Evolutionary conservation across 2,329 filamentous ascomycete species (phyloP).

Genomic region (Proliferodiscus dingleyae): DNA sequence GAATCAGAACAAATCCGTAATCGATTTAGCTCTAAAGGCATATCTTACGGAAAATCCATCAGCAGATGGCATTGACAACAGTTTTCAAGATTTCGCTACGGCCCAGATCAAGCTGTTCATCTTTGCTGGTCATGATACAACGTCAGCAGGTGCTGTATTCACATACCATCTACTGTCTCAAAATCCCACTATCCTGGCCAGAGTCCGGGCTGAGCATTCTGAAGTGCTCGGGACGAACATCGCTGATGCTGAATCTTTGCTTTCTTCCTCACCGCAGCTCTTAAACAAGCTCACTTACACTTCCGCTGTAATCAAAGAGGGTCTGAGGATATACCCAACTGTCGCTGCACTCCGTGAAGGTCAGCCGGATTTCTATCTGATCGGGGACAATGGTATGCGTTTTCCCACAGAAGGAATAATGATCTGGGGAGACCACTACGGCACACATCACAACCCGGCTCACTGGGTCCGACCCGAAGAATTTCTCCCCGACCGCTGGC

Average conservation of each 20-base stretch:
- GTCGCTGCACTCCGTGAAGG: slow-evolving; percentile 17
- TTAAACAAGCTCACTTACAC: slow-evolving; percentile 19
- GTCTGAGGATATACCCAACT: slow-evolving; percentile 15
- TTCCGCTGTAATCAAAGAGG: slow-evolving; percentile 20
- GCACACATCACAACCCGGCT: slow-evolving; percentile 34
- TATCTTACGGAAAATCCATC: slow-evolving; percentile 14
- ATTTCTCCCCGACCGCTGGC: slow-evolving; percentile 46
- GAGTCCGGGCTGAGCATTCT: slow-evolving; percentile 19
- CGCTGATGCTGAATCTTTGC: not conserved
- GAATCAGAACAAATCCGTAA: slow-evolving; percentile 14
- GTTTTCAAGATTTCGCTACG: slow-evolving; percentile 10
- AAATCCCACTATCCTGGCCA: slow-evolving; percentile 9
- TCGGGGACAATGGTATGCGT: slow-evolving; percentile 11
- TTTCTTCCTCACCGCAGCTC: slow-evolving; percentile 12
- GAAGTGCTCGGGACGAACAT: slow-evolving; percentile 14
- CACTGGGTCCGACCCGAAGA: slow-evolving; percentile 40
- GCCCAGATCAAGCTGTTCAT: slow-evolving; percentile 16
- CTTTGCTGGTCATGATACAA: slow-evolving; percentile 26
- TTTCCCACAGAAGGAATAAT: slow-evolving; percentile 14
- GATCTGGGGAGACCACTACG: slow-evolving; percentile 15
- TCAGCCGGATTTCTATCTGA: slow-evolving; percentile 7
- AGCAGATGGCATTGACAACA: slow-evolving; percentile 1
- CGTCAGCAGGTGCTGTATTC: slow-evolving; percentile 8
- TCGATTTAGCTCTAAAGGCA: slow-evolving; percentile 19
- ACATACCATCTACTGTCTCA: slow-evolving; percentile 14